Evolutionary conservation across 2,329 filamentous ascomycete species (phyloP).

Genomic region (Colletotrichum aenigma): DNA sequence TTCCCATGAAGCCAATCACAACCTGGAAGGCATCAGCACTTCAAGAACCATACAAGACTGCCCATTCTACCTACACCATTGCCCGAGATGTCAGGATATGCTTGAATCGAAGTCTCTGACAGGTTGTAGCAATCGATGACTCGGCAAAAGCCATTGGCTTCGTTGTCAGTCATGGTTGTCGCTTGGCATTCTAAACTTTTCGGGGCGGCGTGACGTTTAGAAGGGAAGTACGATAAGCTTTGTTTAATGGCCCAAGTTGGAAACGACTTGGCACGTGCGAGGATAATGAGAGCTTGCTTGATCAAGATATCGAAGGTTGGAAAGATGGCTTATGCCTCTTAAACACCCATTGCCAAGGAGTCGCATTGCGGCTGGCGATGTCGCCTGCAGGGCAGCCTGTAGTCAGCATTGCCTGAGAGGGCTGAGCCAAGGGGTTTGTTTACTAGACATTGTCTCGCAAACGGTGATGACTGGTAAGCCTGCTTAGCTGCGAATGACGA

Average conservation of each 20-base stretch:
- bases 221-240: background rate
- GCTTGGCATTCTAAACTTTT: background rate
- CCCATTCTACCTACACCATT: background rate
- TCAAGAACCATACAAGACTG: no score
- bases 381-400: background rate
- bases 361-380: background rate
- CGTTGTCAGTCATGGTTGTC: background rate
- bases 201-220: background rate
- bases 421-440: background rate
- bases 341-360: background rate
- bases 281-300: background rate
- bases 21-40: background rate
- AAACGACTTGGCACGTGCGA: background rate
- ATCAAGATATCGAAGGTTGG: rapidly evolving
- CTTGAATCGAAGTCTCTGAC: background rate
- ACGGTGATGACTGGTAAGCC: background rate
- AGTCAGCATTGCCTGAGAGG: background rate
- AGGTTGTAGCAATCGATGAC: background rate
- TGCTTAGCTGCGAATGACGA: background rate
- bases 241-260: background rate
- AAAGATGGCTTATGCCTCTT: background rate
- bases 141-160: background rate
- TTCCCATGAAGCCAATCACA: background rate
- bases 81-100: background rate
- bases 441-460: background rate